Evolutionary conservation across 139 green algal species (phyloP).

Genomic region (Trebouxia sp.): DNA sequence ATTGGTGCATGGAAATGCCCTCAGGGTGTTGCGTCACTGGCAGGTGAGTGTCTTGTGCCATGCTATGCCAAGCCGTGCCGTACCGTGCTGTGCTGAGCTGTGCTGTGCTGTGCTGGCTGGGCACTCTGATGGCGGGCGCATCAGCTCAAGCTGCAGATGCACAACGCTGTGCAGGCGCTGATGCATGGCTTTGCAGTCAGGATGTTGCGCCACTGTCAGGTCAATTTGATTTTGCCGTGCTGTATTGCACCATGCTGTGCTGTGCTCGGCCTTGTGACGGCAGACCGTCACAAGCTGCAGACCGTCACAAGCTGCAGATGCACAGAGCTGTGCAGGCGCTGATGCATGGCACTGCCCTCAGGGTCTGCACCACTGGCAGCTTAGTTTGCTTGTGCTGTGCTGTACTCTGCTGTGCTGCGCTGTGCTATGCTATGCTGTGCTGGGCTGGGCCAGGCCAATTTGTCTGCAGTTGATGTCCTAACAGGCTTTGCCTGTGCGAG

Average conservation of each 20-base stretch:
- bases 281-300: background rate
- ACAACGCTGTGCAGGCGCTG: background rate
- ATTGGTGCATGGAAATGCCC: slow-evolving; percentile 20
- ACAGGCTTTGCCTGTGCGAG: too few species aligned
- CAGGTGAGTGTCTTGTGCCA: background rate
- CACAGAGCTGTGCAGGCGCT: background rate
- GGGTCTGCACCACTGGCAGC: slow-evolving; percentile 19
- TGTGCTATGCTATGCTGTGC: background rate
- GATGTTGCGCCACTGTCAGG: slow-evolving; percentile 7
- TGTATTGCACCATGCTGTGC: background rate
- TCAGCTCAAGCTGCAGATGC: background rate
- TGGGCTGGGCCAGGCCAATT: too few species aligned
- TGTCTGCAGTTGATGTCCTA: too few species aligned
- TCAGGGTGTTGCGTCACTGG: slow-evolving; percentile 13
- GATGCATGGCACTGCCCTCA: slow-evolving; percentile 25
- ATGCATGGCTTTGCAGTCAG: slow-evolving; percentile 25
- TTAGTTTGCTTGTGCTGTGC: background rate
- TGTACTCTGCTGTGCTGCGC: background rate
- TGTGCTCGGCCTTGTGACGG: background rate
- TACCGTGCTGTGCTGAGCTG: background rate
- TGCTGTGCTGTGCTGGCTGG: background rate
- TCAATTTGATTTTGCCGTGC: background rate
- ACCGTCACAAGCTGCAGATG: background rate
- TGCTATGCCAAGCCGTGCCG: background rate
- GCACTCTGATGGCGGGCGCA: background rate